These are phyloP conservation scores for Phytopythium aichiense DNA, from an alignment of 352 stramenopile genomes.

Conservation along the genomic window DNA sequence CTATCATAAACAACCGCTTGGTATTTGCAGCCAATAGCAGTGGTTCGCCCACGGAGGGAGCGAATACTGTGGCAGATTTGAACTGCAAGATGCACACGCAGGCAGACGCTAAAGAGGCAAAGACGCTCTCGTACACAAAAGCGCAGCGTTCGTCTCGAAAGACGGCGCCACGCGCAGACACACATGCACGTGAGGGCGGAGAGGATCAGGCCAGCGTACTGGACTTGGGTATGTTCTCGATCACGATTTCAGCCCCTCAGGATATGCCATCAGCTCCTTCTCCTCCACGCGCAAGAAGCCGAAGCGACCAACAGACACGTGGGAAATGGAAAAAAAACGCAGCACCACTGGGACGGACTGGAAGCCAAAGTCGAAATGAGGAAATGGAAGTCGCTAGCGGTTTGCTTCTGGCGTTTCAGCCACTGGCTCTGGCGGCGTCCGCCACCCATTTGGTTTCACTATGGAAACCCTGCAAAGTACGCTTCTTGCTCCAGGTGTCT, in stretches of 20 bases:
- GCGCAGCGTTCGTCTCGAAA: neutral
- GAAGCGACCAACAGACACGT: neutral
- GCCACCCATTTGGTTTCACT: conserved; percentile 6
- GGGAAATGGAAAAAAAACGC: neutral
- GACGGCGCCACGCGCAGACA: neutral
- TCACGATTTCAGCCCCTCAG: conserved; percentile 84
- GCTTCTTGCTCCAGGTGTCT: neutral
- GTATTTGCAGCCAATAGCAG: conserved; percentile 86
- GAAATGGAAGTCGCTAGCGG: neutral
- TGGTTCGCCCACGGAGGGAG: conserved; percentile 60
- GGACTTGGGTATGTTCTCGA: conserved; percentile 79
- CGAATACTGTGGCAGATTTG: conserved; percentile 88
- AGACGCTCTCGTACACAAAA: conserved; percentile 2
- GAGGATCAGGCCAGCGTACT: conserved; percentile 85
- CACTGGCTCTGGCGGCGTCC: neutral
- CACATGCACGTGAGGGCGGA: conserved; percentile 1
- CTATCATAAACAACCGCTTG: conserved; percentile 89
- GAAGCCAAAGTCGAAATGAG: conserved; percentile 1
- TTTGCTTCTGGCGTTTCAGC: too few species aligned
- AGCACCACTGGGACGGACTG: neutral
- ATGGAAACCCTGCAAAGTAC: neutral
- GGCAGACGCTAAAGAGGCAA: neutral
- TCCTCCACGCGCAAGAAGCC: neutral
- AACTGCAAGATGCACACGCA: conserved; percentile 35
- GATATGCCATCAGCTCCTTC: conserved; percentile 79